Percentiles rank a stretch among this genome's conserved stretches.
phyloP scores from a whole-genome alignment of 139 green algal species.

The Raphidocelis subcapitata region DNA sequence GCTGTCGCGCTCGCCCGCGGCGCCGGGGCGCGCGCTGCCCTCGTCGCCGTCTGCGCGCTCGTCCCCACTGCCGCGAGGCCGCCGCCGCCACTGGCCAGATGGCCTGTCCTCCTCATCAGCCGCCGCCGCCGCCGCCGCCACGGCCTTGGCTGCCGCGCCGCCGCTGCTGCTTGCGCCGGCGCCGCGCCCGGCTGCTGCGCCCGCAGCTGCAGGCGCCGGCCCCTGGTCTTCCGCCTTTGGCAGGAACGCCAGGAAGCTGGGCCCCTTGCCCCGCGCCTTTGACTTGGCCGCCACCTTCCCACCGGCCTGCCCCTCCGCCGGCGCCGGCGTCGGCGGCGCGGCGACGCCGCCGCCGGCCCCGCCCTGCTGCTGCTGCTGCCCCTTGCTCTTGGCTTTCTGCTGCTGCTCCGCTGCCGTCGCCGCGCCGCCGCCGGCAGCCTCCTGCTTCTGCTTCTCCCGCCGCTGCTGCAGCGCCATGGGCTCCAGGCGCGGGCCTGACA shows the following conservation, averaged over 20 bases:
- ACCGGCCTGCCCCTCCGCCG: background rate
- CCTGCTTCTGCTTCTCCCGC: slow-evolving; percentile 10
- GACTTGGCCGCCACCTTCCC: slow-evolving; percentile 10
- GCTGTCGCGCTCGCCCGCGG: slow-evolving; percentile 1
- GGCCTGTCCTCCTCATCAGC: background rate
- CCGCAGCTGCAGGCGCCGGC: slow-evolving; percentile 4
- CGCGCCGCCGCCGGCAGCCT: background rate
- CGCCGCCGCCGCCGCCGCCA: background rate
- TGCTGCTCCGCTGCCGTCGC: slow-evolving; percentile 5
- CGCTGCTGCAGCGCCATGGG: slow-evolving; percentile 18
- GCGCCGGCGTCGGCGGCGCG: no score
- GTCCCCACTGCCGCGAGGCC: slow-evolving; percentile 25
- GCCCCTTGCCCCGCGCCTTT: slow-evolving; percentile 25
- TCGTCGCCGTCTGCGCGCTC: slow-evolving; percentile 15
- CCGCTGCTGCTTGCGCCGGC: background rate
- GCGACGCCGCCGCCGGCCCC: background rate
- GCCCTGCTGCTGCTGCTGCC: slow-evolving; percentile 2
- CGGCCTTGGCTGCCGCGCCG: background rate
- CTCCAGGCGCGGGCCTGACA: slow-evolving; percentile 59
- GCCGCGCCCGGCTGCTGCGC: background rate
- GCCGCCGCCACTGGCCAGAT: background rate
- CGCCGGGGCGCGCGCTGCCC: no score
- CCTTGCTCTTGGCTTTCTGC: background rate
- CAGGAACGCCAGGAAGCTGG: slow-evolving; percentile 31
- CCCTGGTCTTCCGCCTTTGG: slow-evolving; percentile 29